These are phyloP conservation scores for Ganoderma multipileum DNA, from an alignment of 1,284 basidiomycete genomes.

Conservation along the genomic window DNA sequence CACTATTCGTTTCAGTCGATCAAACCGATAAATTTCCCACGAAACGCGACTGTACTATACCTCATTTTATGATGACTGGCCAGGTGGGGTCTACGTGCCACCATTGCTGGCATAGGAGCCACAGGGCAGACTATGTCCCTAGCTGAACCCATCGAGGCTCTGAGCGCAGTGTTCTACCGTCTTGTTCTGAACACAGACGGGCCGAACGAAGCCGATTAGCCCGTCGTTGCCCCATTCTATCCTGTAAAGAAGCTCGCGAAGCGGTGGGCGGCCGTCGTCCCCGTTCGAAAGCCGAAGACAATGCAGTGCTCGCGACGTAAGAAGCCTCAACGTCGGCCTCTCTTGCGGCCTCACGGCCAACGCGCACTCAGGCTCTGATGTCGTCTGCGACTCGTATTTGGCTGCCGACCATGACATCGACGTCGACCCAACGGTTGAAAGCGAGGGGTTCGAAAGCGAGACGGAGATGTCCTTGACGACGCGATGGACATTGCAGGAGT, in stretches of 20 bases:
- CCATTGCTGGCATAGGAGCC: no score
- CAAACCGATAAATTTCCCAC: no score
- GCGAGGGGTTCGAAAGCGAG: conserved; percentile 82
- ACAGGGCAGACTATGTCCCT: no score
- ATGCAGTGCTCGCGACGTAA: conserved; percentile 93
- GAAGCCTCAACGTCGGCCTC: conserved; percentile 83
- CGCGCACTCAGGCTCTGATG: conserved; percentile 88
- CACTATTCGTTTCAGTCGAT: no score
- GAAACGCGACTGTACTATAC: no score
- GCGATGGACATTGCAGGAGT: no score
- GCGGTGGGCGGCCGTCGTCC: conserved; percentile 94
- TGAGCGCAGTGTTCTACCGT: conserved; percentile 61
- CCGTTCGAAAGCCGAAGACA: conserved; percentile 64
- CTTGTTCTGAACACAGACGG: conserved; percentile 77
- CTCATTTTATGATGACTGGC: no score
- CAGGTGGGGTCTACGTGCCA: no score
- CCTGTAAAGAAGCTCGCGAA: conserved; percentile 91
- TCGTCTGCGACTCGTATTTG: conserved; percentile 92
- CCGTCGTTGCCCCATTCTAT: conserved; percentile 91
- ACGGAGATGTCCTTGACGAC: conserved; percentile 54
- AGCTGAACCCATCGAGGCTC: no score
- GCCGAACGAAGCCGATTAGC: conserved; percentile 65
- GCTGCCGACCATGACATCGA: conserved; percentile 92
- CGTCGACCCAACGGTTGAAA: conserved; percentile 82
- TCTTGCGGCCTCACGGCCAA: conserved; percentile 83